phyloP scores from a whole-genome alignment of 1,139 yeast species.

The Geotrichum reessii region DNA sequence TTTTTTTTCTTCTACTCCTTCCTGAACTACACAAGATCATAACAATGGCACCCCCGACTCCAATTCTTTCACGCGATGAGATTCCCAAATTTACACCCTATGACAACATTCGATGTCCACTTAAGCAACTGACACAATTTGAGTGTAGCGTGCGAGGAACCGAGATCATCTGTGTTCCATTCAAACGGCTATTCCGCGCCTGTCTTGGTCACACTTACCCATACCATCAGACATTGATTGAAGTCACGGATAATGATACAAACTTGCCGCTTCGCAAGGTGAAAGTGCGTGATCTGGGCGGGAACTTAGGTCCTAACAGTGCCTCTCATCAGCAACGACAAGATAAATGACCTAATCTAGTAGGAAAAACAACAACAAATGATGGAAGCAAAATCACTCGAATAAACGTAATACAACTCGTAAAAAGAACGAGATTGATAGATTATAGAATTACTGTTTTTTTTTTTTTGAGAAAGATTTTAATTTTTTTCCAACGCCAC shows the following conservation, averaged over 20 bases:
- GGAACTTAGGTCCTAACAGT: neutral
- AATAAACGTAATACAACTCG: neutral
- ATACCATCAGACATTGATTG: slow-evolving; percentile 31
- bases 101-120: slow-evolving; percentile 35
- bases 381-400: neutral
- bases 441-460: neutral
- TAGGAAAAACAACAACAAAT: neutral
- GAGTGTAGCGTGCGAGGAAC: slow-evolving; percentile 40
- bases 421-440: neutral
- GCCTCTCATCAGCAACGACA: neutral
- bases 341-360: neutral
- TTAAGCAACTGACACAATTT: slow-evolving; percentile 46
- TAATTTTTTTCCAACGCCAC: neutral
- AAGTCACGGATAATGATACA: slow-evolving; percentile 14
- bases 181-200: slow-evolving; percentile 45
- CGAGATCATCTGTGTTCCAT: slow-evolving; percentile 44
- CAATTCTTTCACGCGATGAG: slow-evolving; percentile 14
- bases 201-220: slow-evolving; percentile 28
- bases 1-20: neutral
- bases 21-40: neutral
- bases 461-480: neutral
- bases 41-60: slow-evolving; percentile 19
- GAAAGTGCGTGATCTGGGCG: neutral
- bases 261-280: slow-evolving; percentile 9
- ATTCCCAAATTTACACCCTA: slow-evolving; percentile 9